Evolutionary conservation across 768 basidiomycete species (phyloP), one percentile per base, ranked within the genome.

Genomic region (Filobasidium floriforme): DNA sequence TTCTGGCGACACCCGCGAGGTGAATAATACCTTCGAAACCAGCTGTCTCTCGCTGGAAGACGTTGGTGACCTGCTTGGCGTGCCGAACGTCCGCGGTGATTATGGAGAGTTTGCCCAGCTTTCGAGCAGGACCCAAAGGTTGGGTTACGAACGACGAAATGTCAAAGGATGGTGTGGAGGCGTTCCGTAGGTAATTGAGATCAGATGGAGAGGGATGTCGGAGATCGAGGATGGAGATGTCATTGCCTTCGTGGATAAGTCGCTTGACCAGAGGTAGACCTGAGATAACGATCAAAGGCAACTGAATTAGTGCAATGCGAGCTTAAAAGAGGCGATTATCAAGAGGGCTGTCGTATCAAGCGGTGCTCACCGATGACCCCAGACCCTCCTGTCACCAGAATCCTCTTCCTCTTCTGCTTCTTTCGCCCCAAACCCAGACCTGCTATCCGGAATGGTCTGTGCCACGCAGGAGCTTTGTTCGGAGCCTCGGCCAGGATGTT

Each of bases 321-420:
- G 32, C 32, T 9, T 37, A 9, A 9, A 4, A 9, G 32, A 9
- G 32, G 32, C 32, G 32, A 37, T 3, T 4, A 4, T 37, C 32
- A 9, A 37, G 32, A 4, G 32, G 9, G 9, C n/a, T n/a, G n/a
- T n/a, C 32, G 32, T 0, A 59, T 66, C 37, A 69, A 63, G 64
- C 26, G 22, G 37, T 12, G 61, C 73, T 49, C 51, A 75, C 73
- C 74, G 18, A 76, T 55, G 24, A 71, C 69, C 1, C 73, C 72
- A 11, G 72, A 69, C 41, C 75, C 75, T 9, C 73, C 75, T 1
- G 73, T 74, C 29, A 76, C 60, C 19, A 76, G 59, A 26, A 76
- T 60, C 66, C 66, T 68, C 54, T 28, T 57, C 54, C 26, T 57
- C 18, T 24, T 28, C n/a, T 22, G 14, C 54, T 24, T 26, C 15